Percentiles rank a stretch among this genome's conserved stretches.
Conservation (phyloP, 495 filamentous ascomycete species). For the Xylaria scruposa region DNA sequence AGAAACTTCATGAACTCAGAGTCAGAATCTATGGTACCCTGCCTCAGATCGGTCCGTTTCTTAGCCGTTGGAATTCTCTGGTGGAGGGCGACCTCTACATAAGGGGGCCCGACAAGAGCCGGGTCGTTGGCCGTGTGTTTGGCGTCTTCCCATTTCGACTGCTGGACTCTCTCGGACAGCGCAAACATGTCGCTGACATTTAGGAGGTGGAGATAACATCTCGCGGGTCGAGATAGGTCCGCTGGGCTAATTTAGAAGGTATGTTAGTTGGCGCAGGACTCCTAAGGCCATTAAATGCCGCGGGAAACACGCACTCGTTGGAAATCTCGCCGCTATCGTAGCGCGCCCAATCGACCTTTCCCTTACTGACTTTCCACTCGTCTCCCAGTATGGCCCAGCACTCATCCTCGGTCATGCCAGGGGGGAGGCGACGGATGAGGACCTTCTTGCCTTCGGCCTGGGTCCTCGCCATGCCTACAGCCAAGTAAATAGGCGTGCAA, state of each 20-base stretch:
- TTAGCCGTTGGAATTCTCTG: conserved; percentile 74
- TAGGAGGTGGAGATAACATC: conserved; percentile 79
- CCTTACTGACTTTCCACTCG: conserved; percentile 78
- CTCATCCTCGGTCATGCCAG: conserved; percentile 81
- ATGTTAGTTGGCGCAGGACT: not conserved
- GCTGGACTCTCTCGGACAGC: conserved; percentile 71
- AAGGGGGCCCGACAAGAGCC: conserved; percentile 73
- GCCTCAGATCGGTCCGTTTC: conserved; percentile 78
- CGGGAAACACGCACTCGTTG: conserved; percentile 69
- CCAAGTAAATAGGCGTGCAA: not conserved
- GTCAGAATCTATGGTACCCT: conserved; percentile 96
- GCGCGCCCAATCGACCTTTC: conserved; percentile 81
- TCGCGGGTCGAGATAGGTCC: conserved; percentile 76
- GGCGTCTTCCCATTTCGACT: conserved; percentile 73
- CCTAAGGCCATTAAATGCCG: not conserved
- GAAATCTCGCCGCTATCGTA: conserved; percentile 86
- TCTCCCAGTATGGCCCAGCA: conserved; percentile 77
- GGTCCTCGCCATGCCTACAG: conserved; percentile 54
- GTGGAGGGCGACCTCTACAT: conserved; percentile 81
- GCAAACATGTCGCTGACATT: conserved; percentile 62
- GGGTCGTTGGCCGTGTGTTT: conserved; percentile 70
- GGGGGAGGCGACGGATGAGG: conserved; percentile 83
- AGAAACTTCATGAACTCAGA: conserved; percentile 93
- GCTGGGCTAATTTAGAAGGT: conserved; percentile 60
- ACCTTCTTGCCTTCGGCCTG: conserved; percentile 77